phyloP scores from a whole-genome alignment of 495 filamentous ascomycete species.

The Hamigera avellanea region DNA sequence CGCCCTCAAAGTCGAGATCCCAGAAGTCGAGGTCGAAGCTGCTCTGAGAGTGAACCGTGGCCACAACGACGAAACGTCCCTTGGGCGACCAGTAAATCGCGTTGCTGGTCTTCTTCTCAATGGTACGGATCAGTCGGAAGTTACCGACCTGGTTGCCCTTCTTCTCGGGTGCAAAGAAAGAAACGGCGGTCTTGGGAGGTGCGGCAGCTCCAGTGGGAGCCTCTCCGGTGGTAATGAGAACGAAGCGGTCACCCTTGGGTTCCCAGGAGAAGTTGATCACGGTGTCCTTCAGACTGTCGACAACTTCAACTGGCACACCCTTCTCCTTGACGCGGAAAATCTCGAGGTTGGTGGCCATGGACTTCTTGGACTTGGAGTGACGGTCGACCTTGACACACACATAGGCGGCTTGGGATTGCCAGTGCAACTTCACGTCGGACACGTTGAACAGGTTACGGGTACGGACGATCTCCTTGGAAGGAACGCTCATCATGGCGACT shows the following conservation, averaged over 20 bases:
- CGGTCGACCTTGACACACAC: conserved; percentile 98
- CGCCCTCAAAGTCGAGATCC: conserved; percentile 95
- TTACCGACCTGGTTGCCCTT: conserved; percentile 71
- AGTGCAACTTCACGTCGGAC: conserved; percentile 84
- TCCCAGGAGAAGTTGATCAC: conserved; percentile 99
- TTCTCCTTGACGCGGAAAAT: conserved; percentile 96
- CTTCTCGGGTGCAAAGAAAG: conserved; percentile 95
- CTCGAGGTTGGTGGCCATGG: conserved; percentile 88
- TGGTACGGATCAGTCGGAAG: conserved; percentile 85
- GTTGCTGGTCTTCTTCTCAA: conserved; percentile 98
- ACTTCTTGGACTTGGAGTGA: conserved; percentile 98
- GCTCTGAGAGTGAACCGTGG: conserved; percentile 82
- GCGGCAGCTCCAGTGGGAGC: conserved; percentile 64
- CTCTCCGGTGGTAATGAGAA: conserved; percentile 91
- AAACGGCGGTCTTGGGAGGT: conserved; percentile 85
- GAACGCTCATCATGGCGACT: conserved; percentile 92
- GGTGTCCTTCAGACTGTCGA: conserved; percentile 92
- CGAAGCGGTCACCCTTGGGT: conserved; percentile 91
- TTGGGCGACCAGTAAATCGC: conserved; percentile 99
- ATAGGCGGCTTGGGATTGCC: conserved; percentile 88
- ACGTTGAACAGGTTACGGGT: conserved; percentile 97
- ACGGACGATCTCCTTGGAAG: conserved; percentile 83
- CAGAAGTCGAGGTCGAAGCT: conserved; percentile 94
- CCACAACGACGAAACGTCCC: conserved; percentile 87
- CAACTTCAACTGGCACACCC: conserved; percentile 94